Conservation (phyloP, 805 yeast genomes). For the Wickerhamiella brachini region DNA sequence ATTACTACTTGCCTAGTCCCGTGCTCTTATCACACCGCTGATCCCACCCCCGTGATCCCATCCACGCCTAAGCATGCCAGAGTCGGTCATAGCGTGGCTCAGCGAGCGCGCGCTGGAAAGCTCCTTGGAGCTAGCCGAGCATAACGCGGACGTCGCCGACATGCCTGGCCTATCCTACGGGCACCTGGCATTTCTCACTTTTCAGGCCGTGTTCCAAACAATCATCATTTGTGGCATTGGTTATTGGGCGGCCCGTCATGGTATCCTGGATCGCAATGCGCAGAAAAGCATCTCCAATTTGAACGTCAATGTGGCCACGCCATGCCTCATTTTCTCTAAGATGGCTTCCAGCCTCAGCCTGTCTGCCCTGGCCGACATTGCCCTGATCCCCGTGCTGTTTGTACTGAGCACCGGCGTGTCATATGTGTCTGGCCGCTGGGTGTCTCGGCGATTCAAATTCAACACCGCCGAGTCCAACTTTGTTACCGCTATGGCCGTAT, state of each 20-base stretch:
- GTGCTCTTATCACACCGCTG: neutral
- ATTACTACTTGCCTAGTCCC: neutral
- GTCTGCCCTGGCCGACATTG: constrained; percentile 63
- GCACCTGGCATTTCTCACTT: constrained; percentile 48
- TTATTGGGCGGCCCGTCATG: constrained; percentile 63
- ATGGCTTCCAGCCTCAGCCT: constrained; percentile 53
- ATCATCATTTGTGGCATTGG: constrained; percentile 80
- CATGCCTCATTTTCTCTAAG: constrained; percentile 84
- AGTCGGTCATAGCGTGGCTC: neutral
- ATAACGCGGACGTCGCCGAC: neutral
- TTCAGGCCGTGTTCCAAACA: constrained; percentile 85
- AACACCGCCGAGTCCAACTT: constrained; percentile 72
- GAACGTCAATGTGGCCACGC: constrained; percentile 88
- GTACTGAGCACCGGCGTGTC: constrained; percentile 75
- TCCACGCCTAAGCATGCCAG: neutral
- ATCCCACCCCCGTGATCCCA: neutral
- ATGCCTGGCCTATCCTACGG: constrained; percentile 17
- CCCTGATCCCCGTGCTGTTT: constrained; percentile 72
- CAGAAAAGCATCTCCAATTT: constrained; percentile 64
- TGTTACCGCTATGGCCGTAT: constrained; percentile 93
- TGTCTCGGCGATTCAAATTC: constrained; percentile 40
- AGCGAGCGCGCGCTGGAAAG: neutral
- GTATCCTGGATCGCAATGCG: constrained; percentile 54
- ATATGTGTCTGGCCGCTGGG: constrained; percentile 42
- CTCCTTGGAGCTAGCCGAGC: neutral